Base-by-base conservation (phyloP, 257 asterid species). In the Solanum appendiculatum region DNA sequence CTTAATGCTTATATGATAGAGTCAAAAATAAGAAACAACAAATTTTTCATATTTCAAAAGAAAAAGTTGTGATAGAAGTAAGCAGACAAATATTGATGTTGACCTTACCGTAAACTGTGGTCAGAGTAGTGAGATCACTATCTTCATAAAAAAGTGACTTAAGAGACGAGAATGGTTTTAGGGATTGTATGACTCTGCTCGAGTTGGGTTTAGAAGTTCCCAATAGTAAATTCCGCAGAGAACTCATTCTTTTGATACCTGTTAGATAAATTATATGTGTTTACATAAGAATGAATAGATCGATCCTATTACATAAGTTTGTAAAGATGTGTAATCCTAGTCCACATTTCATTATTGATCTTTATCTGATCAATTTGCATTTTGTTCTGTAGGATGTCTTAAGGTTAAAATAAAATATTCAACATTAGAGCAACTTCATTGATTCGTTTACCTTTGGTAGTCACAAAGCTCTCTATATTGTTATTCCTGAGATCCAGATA, bases 91-190 rank as follows among this genome's bases (percentile, higher is more conserved):
- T 0, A 5, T 51, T 6, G 60, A 16, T 18, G n/a, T 16, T 51
- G 51, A 6, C 13, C 48, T 42, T 42, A 42, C 48, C 48, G 0
- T 39, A 13, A 75, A 51, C n/a, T 3, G 3, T 6, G 36, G 34
- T 2, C 0, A 23, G 11, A 11, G 33, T 0, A 0, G 82, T 73
- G 51, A 73, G 36, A 75, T 75, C 3, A 40, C 0, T 75, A 12
- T 39, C 0, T 5, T 0, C 2, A 12, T 39, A 39, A 6, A 6
- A 12, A 39, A 75, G 36, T 4, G 34, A n/a, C 1, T 75, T 7
- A 15, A 75, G 83, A 75, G 34, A 74, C 11, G 7, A 39, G 4
- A 39, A 39, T 74, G 23, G 39, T 39, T 74, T 74, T 23, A 39
- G 5, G 34, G 82, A 74, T 74, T 74, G 56, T 74, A 74, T 1